These are phyloP conservation scores for Pseudophaeomoniella oleicola DNA, from an alignment of 2,329 filamentous ascomycete genomes.

Conservation along the genomic window DNA sequence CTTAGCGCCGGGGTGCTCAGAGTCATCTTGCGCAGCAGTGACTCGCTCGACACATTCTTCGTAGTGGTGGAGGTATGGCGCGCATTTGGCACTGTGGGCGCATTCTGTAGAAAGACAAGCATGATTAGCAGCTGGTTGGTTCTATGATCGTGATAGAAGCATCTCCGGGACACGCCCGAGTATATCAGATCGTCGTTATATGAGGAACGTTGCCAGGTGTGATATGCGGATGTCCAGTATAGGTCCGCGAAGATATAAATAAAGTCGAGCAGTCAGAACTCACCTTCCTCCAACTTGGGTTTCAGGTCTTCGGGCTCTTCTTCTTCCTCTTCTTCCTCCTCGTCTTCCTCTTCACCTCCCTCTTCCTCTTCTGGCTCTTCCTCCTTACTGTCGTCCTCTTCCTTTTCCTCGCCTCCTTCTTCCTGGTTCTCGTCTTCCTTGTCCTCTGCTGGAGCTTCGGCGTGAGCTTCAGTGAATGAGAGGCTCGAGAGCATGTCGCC, in stretches of 20 bases:
- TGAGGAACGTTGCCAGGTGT: too few relatives aligned
- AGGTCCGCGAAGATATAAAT: background rate
- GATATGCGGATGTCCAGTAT: too few relatives aligned
- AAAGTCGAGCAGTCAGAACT: constrained; percentile 26
- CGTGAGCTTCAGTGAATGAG: constrained; percentile 39
- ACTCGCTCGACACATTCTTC: constrained; percentile 97
- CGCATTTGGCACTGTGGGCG: constrained; percentile 71
- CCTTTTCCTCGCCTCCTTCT: constrained; percentile 27
- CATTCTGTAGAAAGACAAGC: constrained; percentile 51
- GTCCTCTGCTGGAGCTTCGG: constrained; percentile 41
- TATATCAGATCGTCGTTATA: too few relatives aligned
- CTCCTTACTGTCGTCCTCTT: constrained; percentile 34
- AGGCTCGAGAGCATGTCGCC: constrained; percentile 51
- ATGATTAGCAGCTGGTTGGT: background rate
- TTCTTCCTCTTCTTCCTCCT: constrained; percentile 70
- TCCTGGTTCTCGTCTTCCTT: constrained; percentile 28
- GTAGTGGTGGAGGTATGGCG: constrained; percentile 89
- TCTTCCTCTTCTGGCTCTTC: constrained; percentile 41
- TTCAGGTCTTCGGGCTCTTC: constrained; percentile 75
- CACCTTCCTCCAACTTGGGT: constrained; percentile 82
- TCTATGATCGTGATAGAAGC: background rate
- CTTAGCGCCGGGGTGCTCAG: constrained; percentile 55
- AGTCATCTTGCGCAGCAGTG: constrained; percentile 49
- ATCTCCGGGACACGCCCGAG: too few relatives aligned
- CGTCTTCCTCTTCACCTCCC: constrained; percentile 54